These are phyloP conservation scores for Crucihimalaya himalaica DNA, from an alignment of 345 rosid genomes.

Conservation along the genomic window DNA sequence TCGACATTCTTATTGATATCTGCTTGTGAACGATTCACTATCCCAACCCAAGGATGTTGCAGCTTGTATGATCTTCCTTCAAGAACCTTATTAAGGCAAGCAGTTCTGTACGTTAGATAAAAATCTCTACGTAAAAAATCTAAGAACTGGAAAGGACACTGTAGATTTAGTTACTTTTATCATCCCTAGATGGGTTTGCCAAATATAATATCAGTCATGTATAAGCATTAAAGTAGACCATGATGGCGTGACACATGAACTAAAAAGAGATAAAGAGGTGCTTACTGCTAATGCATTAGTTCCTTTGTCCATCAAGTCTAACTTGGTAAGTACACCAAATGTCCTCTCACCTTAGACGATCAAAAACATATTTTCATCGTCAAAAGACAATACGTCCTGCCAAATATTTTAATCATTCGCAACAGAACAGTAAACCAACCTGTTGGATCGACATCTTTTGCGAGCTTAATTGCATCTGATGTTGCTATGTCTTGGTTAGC, in stretches of 20 bases:
- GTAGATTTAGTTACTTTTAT: not conserved
- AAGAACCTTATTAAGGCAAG: slow-evolving; percentile 57
- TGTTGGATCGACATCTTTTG: slow-evolving; percentile 87
- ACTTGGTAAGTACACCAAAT: slow-evolving; percentile 96
- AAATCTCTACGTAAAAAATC: not conserved
- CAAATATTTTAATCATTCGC: not conserved
- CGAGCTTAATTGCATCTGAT: slow-evolving; percentile 91
- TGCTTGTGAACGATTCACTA: slow-evolving; percentile 98
- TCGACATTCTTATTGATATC: slow-evolving; percentile 88
- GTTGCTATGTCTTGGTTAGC: slow-evolving; percentile 98
- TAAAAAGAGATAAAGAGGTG: slow-evolving; percentile 18
- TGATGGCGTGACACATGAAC: not conserved
- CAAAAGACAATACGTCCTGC: not conserved
- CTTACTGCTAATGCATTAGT: slow-evolving; percentile 90
- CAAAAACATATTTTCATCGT: not conserved
- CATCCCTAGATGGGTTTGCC: not conserved
- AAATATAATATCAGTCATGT: not conserved
- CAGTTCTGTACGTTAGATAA: not conserved
- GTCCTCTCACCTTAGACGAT: slow-evolving; percentile 74
- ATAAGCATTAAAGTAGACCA: not conserved
- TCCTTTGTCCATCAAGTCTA: slow-evolving; percentile 98
- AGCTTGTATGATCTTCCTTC: slow-evolving; percentile 92
- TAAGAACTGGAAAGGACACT: not conserved
- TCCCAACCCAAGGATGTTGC: slow-evolving; percentile 96
- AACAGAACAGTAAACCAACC: slow-evolving; percentile 47